Conservation (phyloP, 2,329 filamentous ascomycete genomes). For the Clonostachys chloroleuca region DNA sequence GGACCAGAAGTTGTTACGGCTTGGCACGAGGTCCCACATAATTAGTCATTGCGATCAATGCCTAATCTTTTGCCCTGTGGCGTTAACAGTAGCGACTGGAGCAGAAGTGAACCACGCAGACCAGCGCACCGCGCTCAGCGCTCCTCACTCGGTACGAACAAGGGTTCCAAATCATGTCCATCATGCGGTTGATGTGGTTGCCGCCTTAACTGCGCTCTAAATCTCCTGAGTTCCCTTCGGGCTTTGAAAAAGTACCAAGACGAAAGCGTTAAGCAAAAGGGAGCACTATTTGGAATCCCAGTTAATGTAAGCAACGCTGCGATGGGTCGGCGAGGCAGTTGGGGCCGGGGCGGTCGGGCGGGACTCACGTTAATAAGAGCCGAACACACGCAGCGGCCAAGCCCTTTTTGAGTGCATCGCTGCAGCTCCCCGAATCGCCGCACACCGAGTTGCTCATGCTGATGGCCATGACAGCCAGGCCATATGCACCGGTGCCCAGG, state of each 20-base stretch:
- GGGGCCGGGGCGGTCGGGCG: no score
- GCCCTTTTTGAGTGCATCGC: not conserved
- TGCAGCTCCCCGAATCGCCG: not conserved
- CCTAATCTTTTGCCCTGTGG: no score
- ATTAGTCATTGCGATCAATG: no score
- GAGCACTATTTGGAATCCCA: not conserved
- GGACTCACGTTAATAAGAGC: not conserved
- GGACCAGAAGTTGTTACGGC: no score
- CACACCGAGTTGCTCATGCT: not conserved
- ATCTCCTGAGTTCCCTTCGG: not conserved
- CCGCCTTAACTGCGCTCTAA: not conserved
- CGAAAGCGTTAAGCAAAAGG: not conserved
- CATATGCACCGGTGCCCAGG: not conserved
- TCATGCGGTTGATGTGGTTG: not conserved
- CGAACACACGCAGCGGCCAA: not conserved
- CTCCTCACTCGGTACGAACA: not conserved
- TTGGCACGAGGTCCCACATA: no score
- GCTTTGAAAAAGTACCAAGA: not conserved
- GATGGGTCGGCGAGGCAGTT: not conserved
- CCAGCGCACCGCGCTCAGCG: not conserved
- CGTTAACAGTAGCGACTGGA: no score
- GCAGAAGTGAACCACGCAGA: no score
- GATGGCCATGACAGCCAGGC: not conserved
- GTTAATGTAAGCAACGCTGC: not conserved
- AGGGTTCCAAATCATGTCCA: not conserved